These are phyloP conservation scores for Cardiosporidium cionae DNA, from an alignment of 169 alveolate species.

Conservation along the genomic window DNA sequence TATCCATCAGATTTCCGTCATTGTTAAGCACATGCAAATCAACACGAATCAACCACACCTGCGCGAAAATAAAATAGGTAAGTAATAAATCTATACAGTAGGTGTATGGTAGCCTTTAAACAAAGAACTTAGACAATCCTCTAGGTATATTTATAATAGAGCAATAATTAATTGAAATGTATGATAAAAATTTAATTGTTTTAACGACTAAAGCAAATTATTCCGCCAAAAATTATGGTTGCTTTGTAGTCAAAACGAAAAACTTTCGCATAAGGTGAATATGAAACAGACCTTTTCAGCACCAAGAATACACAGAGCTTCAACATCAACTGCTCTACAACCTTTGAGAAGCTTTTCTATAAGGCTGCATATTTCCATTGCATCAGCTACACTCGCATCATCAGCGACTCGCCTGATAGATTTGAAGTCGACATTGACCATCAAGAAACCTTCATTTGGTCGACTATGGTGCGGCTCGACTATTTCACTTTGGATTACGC, in stretches of 20 bases:
- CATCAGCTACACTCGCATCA: conserved; percentile 30
- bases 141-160: no score
- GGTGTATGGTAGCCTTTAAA: no score
- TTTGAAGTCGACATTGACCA: conserved; percentile 11
- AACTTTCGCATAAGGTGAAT: no score
- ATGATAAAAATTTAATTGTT: no score
- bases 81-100: background rate
- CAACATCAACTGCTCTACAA: conserved; percentile 38
- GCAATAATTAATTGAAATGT: no score
- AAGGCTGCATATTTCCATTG: conserved; percentile 14
- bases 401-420: background rate
- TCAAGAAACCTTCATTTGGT: conserved; percentile 43
- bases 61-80: background rate
- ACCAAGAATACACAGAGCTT: conserved; percentile 37
- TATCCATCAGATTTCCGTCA: conserved; percentile 44
- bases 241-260: no score
- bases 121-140: no score
- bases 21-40: conserved; percentile 40
- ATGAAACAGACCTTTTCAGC: conserved; percentile 43
- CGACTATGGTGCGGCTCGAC: conserved; percentile 37
- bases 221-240: no score
- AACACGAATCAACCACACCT: conserved; percentile 52
- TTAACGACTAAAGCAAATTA: no score
- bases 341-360: conserved; percentile 43
- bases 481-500: conserved; percentile 24